Base-by-base conservation (phyloP, 192 early-diverging fungal genomes). In the Umbelopsis isabellina region DNA sequence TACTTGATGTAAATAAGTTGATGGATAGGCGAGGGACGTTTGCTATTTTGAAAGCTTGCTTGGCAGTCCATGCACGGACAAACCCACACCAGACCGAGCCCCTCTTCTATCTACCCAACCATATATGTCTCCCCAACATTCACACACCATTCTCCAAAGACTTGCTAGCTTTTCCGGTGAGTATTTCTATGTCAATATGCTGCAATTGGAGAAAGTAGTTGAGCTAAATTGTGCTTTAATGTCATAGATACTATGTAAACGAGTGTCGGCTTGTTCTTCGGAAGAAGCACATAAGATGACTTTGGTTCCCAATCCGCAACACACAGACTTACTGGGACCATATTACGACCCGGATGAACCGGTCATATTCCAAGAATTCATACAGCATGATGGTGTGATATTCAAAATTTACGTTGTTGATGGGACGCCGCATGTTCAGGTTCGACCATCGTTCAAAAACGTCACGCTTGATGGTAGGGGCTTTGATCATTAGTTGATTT, bases 311-410 rank as follows among this genome's bases (percentile, higher is more conserved):
- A 55, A 71, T 11, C 44, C 37, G 41, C 4, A 61, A 0, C 50
- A 66, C 12, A 41, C 67, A 25, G 2, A 58, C 23, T 16, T 61
- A n/a, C 55, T 61, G 3, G 30, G 55, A 35, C 55, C 55, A 10
- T 30, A 66, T 49, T 74, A 73, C 49, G 33, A 53, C 3, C 41
- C 41, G 1, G 30, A 69, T 15, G 78, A 75, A 27, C 70, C 70
- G 4, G 71, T 80, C 3, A 80, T 80, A 16, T 48, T 80, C 21
- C 78, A 80, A 66, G 71, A 75, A 25, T 80, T 80, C 23, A 73
- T 80, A 49, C 70, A 72, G 44, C 78, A 80, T 64, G 78, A 75
- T 55, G 78, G 78, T 2, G 65, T 75, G 8, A 73, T 80, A 55
- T 66, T 75, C 13, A 80, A 80, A 22, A 71, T 80, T 0, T 80